Conservation (phyloP, 352 stramenopile genomes). For the Phytophthora europaea region DNA sequence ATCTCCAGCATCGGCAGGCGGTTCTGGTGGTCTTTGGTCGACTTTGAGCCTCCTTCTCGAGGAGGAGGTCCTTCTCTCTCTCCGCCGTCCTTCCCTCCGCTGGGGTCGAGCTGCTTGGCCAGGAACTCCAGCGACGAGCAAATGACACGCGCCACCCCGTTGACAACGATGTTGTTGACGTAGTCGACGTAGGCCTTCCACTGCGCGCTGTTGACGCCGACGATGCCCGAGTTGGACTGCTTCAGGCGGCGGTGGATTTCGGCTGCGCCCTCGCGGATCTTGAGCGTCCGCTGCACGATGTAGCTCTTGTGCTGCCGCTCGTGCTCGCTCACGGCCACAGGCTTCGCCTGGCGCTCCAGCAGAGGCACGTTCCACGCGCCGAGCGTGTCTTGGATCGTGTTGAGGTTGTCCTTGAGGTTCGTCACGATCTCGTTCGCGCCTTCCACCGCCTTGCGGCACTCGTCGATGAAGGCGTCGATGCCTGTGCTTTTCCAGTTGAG, state of each 20-base stretch:
- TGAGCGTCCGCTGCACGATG: conserved; percentile 93
- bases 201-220: conserved; percentile 94
- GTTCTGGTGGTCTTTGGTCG: conserved; percentile 43
- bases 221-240: conserved; percentile 96
- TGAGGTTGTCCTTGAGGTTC: conserved; percentile 98
- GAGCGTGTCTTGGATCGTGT: conserved; percentile 95
- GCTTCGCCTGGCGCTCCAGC: conserved; percentile 96
- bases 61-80: conserved; percentile 30
- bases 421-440: conserved; percentile 95
- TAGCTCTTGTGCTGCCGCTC: conserved; percentile 96
- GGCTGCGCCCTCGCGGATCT: conserved; percentile 96
- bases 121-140: conserved; percentile 93
- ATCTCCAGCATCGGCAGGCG: conserved; percentile 97
- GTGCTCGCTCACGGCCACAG: conserved; percentile 96
- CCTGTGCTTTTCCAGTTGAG: conserved; percentile 97
- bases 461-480: conserved; percentile 95
- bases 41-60: conserved; percentile 52
- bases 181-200: conserved; percentile 99
- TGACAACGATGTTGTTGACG: conserved; percentile 98
- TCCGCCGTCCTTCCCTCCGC: conserved; percentile 54
- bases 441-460: conserved; percentile 88
- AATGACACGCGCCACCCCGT: conserved; percentile 92
- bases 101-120: conserved; percentile 94
- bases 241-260: conserved; percentile 97
- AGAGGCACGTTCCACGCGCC: conserved; percentile 94